Evolutionary conservation across 257 asterid genomes (phyloP).

Genomic region (Linderniella brevidens): DNA sequence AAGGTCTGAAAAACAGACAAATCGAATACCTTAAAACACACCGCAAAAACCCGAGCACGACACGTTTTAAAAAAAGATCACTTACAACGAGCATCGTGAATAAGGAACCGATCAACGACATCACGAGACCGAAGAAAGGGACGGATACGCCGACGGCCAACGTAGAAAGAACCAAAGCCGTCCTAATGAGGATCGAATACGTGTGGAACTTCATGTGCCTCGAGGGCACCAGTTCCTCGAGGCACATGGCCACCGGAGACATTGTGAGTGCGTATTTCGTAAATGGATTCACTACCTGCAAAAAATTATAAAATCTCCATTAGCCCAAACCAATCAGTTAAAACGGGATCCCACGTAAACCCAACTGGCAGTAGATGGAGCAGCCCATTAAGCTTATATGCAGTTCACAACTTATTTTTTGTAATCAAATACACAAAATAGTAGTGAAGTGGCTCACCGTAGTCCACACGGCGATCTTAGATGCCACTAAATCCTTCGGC

Average conservation of each 20-base stretch:
- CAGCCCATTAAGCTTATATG: too few species aligned
- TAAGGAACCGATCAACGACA: conserved; percentile 76
- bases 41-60: too few species aligned
- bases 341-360: too few species aligned
- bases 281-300: conserved; percentile 91
- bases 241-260: conserved; percentile 85
- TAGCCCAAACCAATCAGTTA: not conserved
- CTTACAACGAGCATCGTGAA: conserved; percentile 91
- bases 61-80: too few species aligned
- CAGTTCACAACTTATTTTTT: too few species aligned
- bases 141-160: conserved; percentile 52
- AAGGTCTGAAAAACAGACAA: conserved; percentile 29
- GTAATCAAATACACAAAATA: too few species aligned
- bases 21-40: too few species aligned
- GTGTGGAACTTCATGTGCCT: conserved; percentile 31
- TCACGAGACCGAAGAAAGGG: conserved; percentile 85
- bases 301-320: conserved; percentile 5
- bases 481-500: conserved; percentile 61
- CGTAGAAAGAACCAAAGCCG: conserved; percentile 63
- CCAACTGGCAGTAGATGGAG: too few species aligned
- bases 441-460: conserved; percentile 43
- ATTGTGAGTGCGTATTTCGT: conserved; percentile 92
- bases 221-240: conserved; percentile 76
- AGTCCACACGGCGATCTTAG: conserved; percentile 89
- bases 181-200: conserved; percentile 56